These are phyloP conservation scores for Laetiporus sulphureus DNA, from an alignment of 1,284 basidiomycete species.

Conservation along the genomic window DNA sequence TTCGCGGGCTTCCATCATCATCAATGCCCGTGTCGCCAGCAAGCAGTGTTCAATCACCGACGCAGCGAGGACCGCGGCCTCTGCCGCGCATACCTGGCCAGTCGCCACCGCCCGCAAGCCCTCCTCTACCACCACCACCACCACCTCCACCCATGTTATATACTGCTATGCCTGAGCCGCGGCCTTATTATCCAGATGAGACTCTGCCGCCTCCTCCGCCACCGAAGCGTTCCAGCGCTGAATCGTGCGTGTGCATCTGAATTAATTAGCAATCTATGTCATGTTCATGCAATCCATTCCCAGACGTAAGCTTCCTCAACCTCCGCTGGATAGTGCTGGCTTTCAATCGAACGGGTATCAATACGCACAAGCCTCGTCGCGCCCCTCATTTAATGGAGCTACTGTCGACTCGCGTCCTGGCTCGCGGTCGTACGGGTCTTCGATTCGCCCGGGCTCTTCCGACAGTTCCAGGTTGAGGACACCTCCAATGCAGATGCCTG, in stretches of 20 bases:
- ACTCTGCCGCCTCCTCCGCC: slow-evolving; percentile 8
- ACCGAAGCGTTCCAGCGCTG: slow-evolving; percentile 17
- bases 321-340: slow-evolving; percentile 8
- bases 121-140: slow-evolving; percentile 19
- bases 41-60: slow-evolving; percentile 21
- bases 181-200: slow-evolving; percentile 18
- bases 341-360: slow-evolving; percentile 7
- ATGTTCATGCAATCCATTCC: slow-evolving; percentile 1
- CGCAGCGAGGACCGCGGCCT: slow-evolving; percentile 20
- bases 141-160: background rate
- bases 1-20: slow-evolving; percentile 22
- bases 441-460: slow-evolving; percentile 14
- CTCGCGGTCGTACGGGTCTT: slow-evolving; percentile 4
- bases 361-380: no score
- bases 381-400: slow-evolving; percentile 14
- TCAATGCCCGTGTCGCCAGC: slow-evolving; percentile 12
- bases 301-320: slow-evolving; percentile 15
- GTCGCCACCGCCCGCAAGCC: slow-evolving; percentile 15
- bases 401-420: slow-evolving; percentile 14
- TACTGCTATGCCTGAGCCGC: slow-evolving; percentile 21
- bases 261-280: no score
- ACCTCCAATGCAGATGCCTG: slow-evolving; percentile 19
- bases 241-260: slow-evolving; percentile 21
- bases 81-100: slow-evolving; percentile 25
- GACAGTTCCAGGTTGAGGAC: slow-evolving; percentile 9